These are phyloP conservation scores for Malus orientalis DNA, from an alignment of 306 rosid species.

Conservation along the genomic window DNA sequence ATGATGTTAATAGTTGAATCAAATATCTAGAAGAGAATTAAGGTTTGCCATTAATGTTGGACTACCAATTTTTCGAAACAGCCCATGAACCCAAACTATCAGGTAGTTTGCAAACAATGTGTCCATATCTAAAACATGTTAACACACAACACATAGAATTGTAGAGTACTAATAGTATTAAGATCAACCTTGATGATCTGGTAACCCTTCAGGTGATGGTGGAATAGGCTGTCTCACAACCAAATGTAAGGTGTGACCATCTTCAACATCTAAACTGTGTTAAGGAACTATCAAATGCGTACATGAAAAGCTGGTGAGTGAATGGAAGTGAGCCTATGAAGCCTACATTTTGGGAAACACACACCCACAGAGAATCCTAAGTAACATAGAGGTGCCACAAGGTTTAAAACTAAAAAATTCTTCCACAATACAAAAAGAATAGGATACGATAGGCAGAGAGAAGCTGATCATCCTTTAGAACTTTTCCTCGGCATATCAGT, in stretches of 20 bases:
- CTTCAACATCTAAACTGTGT: conserved; percentile 83
- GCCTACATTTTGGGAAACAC: not conserved
- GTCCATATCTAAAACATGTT: not conserved
- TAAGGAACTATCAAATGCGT: conserved; percentile 29
- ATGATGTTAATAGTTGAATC: not conserved
- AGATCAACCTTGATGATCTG: conserved; percentile 57
- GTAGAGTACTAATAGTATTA: not conserved
- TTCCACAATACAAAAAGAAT: not conserved
- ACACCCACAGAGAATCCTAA: not conserved
- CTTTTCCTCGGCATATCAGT: conserved; percentile 63
- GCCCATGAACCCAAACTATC: not conserved
- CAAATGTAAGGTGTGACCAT: conserved; percentile 97
- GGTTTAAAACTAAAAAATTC: not conserved
- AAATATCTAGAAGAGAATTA: not conserved
- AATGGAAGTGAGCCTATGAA: not conserved
- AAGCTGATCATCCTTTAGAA: conserved; percentile 59
- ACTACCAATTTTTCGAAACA: not conserved
- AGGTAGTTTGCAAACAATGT: not conserved
- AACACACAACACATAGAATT: not conserved
- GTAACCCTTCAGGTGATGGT: conserved; percentile 47
- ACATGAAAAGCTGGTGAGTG: not conserved
- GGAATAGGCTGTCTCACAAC: conserved; percentile 81
- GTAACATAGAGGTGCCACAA: not conserved
- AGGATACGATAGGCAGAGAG: conserved; percentile 67
- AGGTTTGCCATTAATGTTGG: not conserved